Evolutionary conservation across 1,284 basidiomycete genomes (phyloP).

Genomic region (Dichomitus squalens): DNA sequence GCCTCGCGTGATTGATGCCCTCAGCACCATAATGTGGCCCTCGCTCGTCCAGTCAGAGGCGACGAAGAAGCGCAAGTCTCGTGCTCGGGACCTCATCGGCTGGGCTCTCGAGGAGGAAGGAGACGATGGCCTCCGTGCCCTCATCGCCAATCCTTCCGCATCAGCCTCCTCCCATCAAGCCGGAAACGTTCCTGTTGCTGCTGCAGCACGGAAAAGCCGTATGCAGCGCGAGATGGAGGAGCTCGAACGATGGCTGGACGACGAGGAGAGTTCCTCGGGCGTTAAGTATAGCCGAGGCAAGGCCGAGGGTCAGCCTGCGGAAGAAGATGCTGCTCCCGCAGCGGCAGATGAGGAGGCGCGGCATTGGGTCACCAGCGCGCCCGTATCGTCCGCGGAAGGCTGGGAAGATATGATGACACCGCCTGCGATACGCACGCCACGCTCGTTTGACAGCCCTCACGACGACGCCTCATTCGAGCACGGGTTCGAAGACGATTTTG

Average conservation of each 20-base stretch:
- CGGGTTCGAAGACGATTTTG: slow-evolving; percentile 79
- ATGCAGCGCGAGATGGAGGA: slow-evolving; percentile 57
- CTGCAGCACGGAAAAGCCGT: slow-evolving; percentile 32
- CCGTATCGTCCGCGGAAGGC: slow-evolving; percentile 18
- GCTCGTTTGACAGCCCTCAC: not conserved
- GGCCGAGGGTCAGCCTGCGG: slow-evolving; percentile 1
- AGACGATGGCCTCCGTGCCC: slow-evolving; percentile 37
- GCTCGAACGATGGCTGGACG: slow-evolving; percentile 64
- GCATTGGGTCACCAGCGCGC: slow-evolving; percentile 26
- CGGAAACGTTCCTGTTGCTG: slow-evolving; percentile 14
- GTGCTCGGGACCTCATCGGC: slow-evolving; percentile 36
- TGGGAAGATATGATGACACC: slow-evolving; percentile 31
- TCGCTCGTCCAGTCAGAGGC: slow-evolving; percentile 54
- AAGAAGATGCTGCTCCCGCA: not conserved
- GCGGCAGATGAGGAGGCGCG: slow-evolving; percentile 16
- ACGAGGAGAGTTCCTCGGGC: slow-evolving; percentile 37
- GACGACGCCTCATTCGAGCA: slow-evolving; percentile 3
- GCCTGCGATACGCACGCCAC: slow-evolving; percentile 27
- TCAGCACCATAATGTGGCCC: slow-evolving; percentile 86
- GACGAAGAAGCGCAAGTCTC: slow-evolving; percentile 33
- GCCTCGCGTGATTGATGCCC: slow-evolving; percentile 70
- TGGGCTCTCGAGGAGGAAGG: slow-evolving; percentile 38
- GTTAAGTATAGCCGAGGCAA: slow-evolving; percentile 8
- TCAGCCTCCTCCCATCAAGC: slow-evolving; percentile 7
- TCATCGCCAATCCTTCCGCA: slow-evolving; percentile 29